Evolutionary conservation across 148 eudicot genomes (phyloP).

Genomic region (Beta vulgaris): DNA sequence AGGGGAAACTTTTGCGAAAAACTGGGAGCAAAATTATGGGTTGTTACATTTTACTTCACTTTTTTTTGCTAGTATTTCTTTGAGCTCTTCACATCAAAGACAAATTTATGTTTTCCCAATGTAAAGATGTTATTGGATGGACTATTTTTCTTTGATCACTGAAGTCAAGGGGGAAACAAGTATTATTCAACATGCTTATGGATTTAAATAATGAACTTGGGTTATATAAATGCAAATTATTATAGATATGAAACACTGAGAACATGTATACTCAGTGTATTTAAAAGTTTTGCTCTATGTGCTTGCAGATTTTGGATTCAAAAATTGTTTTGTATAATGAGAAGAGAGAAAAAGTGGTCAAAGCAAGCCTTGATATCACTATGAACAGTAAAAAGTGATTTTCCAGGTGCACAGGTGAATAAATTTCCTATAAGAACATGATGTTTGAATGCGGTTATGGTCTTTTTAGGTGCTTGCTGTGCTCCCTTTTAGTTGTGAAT

Average conservation of each 20-base stretch:
- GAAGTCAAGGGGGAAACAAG: not conserved
- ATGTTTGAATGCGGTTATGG: too few relatives aligned
- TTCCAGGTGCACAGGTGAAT: conserved; percentile 96
- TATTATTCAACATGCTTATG: not conserved
- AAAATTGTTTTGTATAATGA: conserved; percentile 66
- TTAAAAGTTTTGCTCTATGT: too few relatives aligned
- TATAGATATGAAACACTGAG: not conserved
- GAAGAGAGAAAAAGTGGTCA: conserved; percentile 93
- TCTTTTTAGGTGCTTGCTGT: not conserved
- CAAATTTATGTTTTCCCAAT: too few relatives aligned
- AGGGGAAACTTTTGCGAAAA: too few relatives aligned
- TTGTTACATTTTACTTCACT: too few relatives aligned
- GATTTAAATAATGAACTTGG: not conserved
- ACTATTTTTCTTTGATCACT: not conserved
- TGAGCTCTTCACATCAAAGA: not conserved
- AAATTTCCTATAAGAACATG: not conserved
- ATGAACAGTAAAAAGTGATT: conserved; percentile 95
- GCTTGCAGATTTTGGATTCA: too few relatives aligned
- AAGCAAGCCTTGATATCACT: conserved; percentile 95
- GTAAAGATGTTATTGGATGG: too few relatives aligned
- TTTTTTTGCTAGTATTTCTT: not conserved
- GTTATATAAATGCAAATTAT: not conserved
- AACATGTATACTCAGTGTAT: not conserved
- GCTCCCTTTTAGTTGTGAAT: not conserved
- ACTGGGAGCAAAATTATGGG: too few relatives aligned